Base-by-base conservation (phyloP, 108 stramenopile species). In the Mediolabrus comicus region DNA sequence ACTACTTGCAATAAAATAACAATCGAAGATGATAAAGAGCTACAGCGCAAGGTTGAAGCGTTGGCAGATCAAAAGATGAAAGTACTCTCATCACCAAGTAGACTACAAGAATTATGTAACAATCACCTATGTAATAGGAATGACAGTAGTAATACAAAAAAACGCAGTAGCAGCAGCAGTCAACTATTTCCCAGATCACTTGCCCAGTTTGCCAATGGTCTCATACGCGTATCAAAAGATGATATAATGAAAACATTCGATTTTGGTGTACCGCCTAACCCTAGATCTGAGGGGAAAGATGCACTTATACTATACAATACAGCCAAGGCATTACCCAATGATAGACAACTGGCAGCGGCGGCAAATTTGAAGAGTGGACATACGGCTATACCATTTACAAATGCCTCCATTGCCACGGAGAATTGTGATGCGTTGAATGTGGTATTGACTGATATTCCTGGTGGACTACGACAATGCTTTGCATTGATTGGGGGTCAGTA, bases 401-500 rank as follows among this genome's bases (percentile, higher is more conserved):
- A 19, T 49, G 46, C 46, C 3, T 8, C 17, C 9, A 22, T 1
- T 17, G 61, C 61, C 2, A 62, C 61, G 13, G 28, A 52, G 5
- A 62, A 62, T 53, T 62, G 61, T 7, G 27, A 53, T 14, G 11
- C 25, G 9, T 4, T 62, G 52, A 62, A 53, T 54, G 53, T 62
- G 1, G 53, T 62, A 2, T 16, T 54, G 5, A 62, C 51, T 2
- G 16, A 57, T 14, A 36, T 38, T 13, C 56, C 56, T 0, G 56
- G 16, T 1, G 16, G 39, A 0, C 46, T 43, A 8, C 0, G 25
- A 6, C 61, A 62, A 25, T 62, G 61, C 6, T 13, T 62, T 9
- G 61, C 61, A 2, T 22, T 49, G 17, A 24, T 62, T 7, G 54
- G 59, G 30, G 67, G 28, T 12, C 59, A 62, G 3, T 69, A 69